phyloP scores from a whole-genome alignment of 192 early-diverging fungal genomes.

The Lunasporangiospora selenospora region DNA sequence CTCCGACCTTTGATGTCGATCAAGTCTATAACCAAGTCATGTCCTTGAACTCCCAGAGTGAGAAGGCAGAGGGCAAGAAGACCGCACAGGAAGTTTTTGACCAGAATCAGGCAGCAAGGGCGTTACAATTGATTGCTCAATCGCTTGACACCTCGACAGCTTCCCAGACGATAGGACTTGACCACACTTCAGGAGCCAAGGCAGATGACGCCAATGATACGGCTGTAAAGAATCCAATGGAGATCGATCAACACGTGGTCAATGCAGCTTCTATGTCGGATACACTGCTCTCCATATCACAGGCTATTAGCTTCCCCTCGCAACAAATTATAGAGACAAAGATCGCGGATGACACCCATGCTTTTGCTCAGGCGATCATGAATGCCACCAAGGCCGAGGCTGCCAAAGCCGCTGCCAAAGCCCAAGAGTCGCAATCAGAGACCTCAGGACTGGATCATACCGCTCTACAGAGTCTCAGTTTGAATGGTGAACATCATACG shows the following conservation, averaged over 20 bases:
- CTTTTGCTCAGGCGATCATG: background rate
- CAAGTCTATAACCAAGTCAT: background rate
- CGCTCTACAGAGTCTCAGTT: slow-evolving; percentile 6
- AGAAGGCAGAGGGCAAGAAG: too few species aligned
- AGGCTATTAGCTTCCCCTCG: background rate
- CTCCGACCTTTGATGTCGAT: background rate
- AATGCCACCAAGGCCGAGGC: slow-evolving; percentile 4
- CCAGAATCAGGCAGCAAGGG: too few species aligned
- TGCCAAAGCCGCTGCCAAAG: background rate
- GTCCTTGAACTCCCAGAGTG: slow-evolving; percentile 1
- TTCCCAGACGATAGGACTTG: too few species aligned
- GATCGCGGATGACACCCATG: too few species aligned
- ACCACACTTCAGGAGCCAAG: too few species aligned
- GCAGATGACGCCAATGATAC: too few species aligned
- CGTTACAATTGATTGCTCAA: too few species aligned
- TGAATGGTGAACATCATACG: background rate
- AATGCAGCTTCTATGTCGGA: background rate
- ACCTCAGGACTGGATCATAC: slow-evolving; percentile 4
- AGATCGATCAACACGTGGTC: too few species aligned
- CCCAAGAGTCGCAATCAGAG: background rate
- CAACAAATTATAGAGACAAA: background rate
- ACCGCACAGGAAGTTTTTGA: too few species aligned
- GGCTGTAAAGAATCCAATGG: too few species aligned
- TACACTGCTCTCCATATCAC: background rate
- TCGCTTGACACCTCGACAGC: too few species aligned